Percentiles rank a stretch among this genome's conserved stretches.
These are phyloP conservation scores for Chaetomium globosum DNA, from an alignment of 2,329 filamentous ascomycete genomes.

Conservation along the genomic window DNA sequence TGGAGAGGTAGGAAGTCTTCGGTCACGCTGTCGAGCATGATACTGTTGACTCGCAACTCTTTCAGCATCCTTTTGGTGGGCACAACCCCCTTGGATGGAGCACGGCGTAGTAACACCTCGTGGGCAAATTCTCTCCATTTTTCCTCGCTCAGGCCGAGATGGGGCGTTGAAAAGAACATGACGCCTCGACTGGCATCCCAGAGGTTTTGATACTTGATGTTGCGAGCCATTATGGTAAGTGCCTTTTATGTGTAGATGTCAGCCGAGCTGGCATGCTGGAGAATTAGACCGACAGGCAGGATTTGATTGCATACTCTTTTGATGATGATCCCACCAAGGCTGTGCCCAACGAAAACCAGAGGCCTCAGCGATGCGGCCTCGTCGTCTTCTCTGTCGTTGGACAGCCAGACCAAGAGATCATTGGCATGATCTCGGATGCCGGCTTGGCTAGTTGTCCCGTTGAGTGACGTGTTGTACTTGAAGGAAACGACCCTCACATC, in stretches of 20 bases:
- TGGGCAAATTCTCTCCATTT: neutral
- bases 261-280: neutral
- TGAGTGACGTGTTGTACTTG: constrained; percentile 4
- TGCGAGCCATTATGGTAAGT: neutral
- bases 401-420: neutral
- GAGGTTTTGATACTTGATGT: neutral
- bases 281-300: too few species aligned
- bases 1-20: neutral
- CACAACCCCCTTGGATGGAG: neutral
- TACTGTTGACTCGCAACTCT: neutral
- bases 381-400: neutral
- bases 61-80: neutral
- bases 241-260: neutral
- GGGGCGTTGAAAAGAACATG: constrained; percentile 2
- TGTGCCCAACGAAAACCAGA: neutral
- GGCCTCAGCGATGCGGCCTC: neutral
- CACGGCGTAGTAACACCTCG: neutral
- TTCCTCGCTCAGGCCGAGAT: neutral
- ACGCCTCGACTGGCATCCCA: neutral
- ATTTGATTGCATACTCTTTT: neutral
- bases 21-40: neutral
- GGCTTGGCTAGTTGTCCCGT: neutral
- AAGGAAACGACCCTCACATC: neutral
- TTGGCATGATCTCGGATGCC: neutral
- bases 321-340: neutral